Evolutionary conservation across 1,284 basidiomycete species (phyloP).

Genomic region (Cryptococcus sp.): DNA sequence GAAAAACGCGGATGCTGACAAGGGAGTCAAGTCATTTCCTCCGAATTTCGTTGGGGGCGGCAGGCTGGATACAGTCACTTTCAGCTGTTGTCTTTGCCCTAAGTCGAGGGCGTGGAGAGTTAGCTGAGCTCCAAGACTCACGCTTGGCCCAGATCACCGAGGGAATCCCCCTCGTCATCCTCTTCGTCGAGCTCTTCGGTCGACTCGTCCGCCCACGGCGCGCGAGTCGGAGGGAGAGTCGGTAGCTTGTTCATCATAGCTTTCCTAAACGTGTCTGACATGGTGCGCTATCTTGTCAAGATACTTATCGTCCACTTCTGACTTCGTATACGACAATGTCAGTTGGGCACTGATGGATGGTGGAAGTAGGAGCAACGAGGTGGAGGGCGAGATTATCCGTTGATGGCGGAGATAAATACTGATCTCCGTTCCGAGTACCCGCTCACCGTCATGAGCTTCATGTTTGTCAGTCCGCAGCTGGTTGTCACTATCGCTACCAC

Average conservation of each 20-base stretch:
- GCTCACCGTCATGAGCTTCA: no score
- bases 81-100: slow-evolving; percentile 51
- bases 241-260: slow-evolving; percentile 48
- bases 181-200: slow-evolving; percentile 52
- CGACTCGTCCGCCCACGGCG: slow-evolving; percentile 45
- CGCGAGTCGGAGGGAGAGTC: slow-evolving; percentile 41
- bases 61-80: slow-evolving; percentile 47
- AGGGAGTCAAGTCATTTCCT: slow-evolving; percentile 56
- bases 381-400: no score
- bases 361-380: no score
- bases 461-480: no score
- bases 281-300: slow-evolving; percentile 12
- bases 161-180: slow-evolving; percentile 60
- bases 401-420: no score
- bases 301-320: neutral
- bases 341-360: no score
- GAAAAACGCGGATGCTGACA: slow-evolving; percentile 75
- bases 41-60: slow-evolving; percentile 12
- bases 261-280: slow-evolving; percentile 51
- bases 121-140: slow-evolving; percentile 14
- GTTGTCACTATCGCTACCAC: neutral
- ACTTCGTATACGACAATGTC: no score
- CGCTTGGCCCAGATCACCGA: slow-evolving; percentile 62
- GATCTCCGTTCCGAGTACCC: no score
- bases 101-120: no score